phyloP scores from a whole-genome alignment of 1,284 basidiomycete species.

The Naganishia sp. region DNA sequence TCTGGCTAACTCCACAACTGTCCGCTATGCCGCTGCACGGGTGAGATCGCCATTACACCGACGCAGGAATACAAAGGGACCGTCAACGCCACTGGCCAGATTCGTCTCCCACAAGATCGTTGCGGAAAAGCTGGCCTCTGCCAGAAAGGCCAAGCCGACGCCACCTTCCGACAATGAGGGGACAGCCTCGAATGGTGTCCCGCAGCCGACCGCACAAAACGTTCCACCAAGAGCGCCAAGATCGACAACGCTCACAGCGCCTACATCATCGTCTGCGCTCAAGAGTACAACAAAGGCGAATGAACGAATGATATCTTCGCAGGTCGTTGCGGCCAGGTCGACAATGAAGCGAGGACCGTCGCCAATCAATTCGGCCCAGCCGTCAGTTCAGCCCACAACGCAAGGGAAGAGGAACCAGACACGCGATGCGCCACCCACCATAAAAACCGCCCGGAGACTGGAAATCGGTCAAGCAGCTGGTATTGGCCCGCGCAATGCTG shows the following conservation, averaged over 20 bases:
- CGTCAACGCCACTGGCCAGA: constrained; percentile 53
- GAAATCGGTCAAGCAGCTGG: constrained; percentile 27
- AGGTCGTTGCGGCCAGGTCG: not conserved
- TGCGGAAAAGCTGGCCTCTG: constrained; percentile 32
- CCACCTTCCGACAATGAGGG: not conserved
- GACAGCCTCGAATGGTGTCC: no score
- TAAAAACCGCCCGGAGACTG: constrained; percentile 4
- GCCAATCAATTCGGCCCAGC: no score
- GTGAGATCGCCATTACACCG: constrained; percentile 18
- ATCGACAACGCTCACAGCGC: constrained; percentile 15
- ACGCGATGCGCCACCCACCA: not conserved
- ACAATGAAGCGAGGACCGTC: not conserved
- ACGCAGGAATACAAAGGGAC: constrained; percentile 48
- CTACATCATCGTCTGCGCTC: constrained; percentile 23
- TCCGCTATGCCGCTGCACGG: constrained; percentile 58
- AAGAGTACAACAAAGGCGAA: constrained; percentile 20
- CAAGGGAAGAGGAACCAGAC: not conserved
- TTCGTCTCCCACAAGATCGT: constrained; percentile 33
- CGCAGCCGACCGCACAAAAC: not conserved
- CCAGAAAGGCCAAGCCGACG: constrained; percentile 21
- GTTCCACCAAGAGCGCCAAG: constrained; percentile 8
- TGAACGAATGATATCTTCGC: constrained; percentile 13
- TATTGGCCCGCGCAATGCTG: constrained; percentile 23
- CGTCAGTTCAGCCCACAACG: no score
- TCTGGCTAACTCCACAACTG: constrained; percentile 25